Percentiles rank a stretch among this genome's conserved stretches.
These are phyloP conservation scores for Saxophila tyrrhenica DNA, from an alignment of 495 filamentous ascomycete species.

Conservation along the genomic window DNA sequence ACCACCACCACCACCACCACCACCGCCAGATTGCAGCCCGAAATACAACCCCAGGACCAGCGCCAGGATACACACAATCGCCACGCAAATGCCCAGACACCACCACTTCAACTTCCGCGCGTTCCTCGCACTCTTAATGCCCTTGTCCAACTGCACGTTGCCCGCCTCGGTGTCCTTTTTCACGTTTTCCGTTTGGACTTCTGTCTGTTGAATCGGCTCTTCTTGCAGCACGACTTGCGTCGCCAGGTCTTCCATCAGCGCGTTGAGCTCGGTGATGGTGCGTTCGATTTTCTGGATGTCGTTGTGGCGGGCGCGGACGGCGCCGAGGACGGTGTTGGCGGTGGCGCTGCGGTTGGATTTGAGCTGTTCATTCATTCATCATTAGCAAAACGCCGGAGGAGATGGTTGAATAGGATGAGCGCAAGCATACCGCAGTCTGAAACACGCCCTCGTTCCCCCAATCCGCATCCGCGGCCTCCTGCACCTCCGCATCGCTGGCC, in stretches of 20 bases:
- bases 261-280: constrained; percentile 52
- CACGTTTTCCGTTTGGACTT: constrained; percentile 45
- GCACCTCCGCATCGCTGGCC: constrained; percentile 52
- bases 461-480: constrained; percentile 51
- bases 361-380: no score
- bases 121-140: constrained; percentile 44
- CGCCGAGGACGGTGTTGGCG: constrained; percentile 53
- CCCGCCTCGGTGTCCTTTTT: constrained; percentile 46
- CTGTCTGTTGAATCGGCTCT: constrained; percentile 40
- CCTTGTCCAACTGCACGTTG: constrained; percentile 50
- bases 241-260: constrained; percentile 56
- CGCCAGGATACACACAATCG: constrained; percentile 36
- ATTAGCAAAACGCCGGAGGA: no score
- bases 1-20: neutral
- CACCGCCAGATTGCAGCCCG: constrained; percentile 20
- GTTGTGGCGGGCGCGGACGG: constrained; percentile 63
- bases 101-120: constrained; percentile 62
- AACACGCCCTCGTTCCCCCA: constrained; percentile 68
- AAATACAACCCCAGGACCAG: constrained; percentile 33
- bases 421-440: constrained; percentile 58
- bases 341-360: constrained; percentile 54
- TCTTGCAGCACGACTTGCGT: constrained; percentile 56
- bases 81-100: constrained; percentile 43
- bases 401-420: no score
- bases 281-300: constrained; percentile 62